Conservation (phyloP, 257 asterid species). For the Sherardia arvensis region DNA sequence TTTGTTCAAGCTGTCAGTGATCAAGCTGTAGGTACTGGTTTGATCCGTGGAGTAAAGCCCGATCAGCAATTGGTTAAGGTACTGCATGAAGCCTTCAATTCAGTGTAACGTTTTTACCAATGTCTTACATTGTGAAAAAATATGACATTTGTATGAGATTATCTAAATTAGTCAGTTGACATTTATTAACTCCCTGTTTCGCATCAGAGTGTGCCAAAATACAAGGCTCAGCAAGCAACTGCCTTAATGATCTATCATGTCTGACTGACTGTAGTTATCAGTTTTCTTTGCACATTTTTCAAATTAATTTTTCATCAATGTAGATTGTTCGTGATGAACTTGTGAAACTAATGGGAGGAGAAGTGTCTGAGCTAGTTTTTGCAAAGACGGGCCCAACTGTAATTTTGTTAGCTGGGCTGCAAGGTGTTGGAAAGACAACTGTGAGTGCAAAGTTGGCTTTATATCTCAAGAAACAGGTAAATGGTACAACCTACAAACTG, state of each 20-base stretch:
- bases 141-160: neutral
- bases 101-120: neutral
- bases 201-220: neutral
- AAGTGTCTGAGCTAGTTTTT: slow-evolving; percentile 79
- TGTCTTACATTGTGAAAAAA: neutral
- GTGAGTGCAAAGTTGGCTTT: slow-evolving; percentile 92
- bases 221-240: too few species aligned
- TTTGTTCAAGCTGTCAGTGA: slow-evolving; percentile 87
- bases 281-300: neutral
- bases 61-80: slow-evolving; percentile 98
- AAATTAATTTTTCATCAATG: slow-evolving; percentile 4
- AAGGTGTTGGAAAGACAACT: slow-evolving; percentile 99
- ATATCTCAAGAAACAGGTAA: slow-evolving; percentile 88
- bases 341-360: slow-evolving; percentile 90
- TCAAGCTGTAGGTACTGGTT: slow-evolving; percentile 82
- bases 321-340: slow-evolving; percentile 89
- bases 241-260: neutral
- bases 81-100: slow-evolving; percentile 11
- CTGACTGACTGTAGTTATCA: neutral
- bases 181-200: neutral
- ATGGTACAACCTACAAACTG: slow-evolving; percentile 6
- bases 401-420: slow-evolving; percentile 89
- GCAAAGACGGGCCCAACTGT: slow-evolving; percentile 76
- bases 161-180: too few species aligned
- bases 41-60: slow-evolving; percentile 88